These are phyloP conservation scores for Pneumocystis oryctolagi DNA, from an alignment of 1,139 yeast species.

Conservation along the genomic window DNA sequence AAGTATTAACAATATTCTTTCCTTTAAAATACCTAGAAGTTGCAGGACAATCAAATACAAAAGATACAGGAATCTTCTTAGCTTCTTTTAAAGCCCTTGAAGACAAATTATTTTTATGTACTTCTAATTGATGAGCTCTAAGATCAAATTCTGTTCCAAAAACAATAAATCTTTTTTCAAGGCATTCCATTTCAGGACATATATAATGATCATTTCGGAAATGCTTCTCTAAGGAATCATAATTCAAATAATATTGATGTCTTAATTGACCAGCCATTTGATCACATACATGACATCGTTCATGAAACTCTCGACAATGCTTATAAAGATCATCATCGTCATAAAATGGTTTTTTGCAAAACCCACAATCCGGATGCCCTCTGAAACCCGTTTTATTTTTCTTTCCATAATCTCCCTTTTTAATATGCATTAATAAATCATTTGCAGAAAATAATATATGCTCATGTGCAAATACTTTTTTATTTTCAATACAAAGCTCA, in stretches of 20 bases:
- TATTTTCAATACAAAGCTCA: slow-evolving; percentile 56
- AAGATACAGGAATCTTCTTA: slow-evolving; percentile 7
- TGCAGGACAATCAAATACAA: slow-evolving; percentile 9
- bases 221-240: slow-evolving; percentile 59
- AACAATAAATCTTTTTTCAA: slow-evolving; percentile 82
- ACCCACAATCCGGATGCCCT: slow-evolving; percentile 84
- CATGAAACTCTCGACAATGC: slow-evolving; percentile 76
- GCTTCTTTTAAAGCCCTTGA: slow-evolving; percentile 11
- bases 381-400: slow-evolving; percentile 44
- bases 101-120: slow-evolving; percentile 44
- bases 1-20: slow-evolving; percentile 1
- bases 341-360: slow-evolving; percentile 65
- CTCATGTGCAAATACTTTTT: slow-evolving; percentile 65
- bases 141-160: slow-evolving; percentile 75
- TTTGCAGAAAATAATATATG: slow-evolving; percentile 46
- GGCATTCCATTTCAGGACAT: slow-evolving; percentile 67
- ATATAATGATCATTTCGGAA: slow-evolving; percentile 59
- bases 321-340: slow-evolving; percentile 74
- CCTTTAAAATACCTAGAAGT: slow-evolving; percentile 6
- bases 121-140: slow-evolving; percentile 74
- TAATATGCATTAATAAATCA: slow-evolving; percentile 55
- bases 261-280: slow-evolving; percentile 38
- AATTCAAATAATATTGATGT: slow-evolving; percentile 69
- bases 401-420: slow-evolving; percentile 35
- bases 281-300: slow-evolving; percentile 82